A percentile compares a stretch with the other conserved stretches of the same genome.
These are phyloP conservation scores for Xanthoparmelia taractica DNA, from an alignment of 495 filamentous ascomycete species.

Conservation along the genomic window DNA sequence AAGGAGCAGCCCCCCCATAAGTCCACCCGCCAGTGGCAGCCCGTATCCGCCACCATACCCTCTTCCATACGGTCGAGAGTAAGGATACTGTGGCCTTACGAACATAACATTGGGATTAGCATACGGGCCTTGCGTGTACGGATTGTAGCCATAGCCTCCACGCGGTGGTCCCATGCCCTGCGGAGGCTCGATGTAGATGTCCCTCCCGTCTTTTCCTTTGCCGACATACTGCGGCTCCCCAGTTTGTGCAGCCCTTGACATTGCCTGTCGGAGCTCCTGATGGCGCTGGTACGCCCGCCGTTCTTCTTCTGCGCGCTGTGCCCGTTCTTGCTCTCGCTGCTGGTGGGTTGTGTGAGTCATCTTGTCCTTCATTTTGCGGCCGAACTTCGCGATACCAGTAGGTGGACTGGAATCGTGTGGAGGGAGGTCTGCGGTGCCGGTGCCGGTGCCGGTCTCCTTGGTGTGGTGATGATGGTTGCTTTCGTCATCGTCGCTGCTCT, in stretches of 20 bases:
- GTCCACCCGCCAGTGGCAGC: slow-evolving; percentile 33
- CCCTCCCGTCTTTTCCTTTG: slow-evolving; percentile 38
- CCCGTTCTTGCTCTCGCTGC: slow-evolving; percentile 34
- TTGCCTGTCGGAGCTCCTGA: slow-evolving; percentile 32
- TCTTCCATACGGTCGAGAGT: slow-evolving; percentile 37
- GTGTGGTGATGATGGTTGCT: slow-evolving; percentile 20
- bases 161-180: slow-evolving; percentile 19
- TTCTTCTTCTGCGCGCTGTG: slow-evolving; percentile 37
- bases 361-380: slow-evolving; percentile 42
- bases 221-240: slow-evolving; percentile 42
- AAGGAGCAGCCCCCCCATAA: slow-evolving; percentile 37
- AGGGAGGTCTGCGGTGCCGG: slow-evolving; percentile 10
- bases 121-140: slow-evolving; percentile 35
- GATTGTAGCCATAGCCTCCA: slow-evolving; percentile 35
- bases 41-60: slow-evolving; percentile 40
- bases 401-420: slow-evolving; percentile 18
- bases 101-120: slow-evolving; percentile 37
- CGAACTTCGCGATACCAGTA: slow-evolving; percentile 31
- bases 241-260: slow-evolving; percentile 36
- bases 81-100: slow-evolving; percentile 37
- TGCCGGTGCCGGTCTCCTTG: no score
- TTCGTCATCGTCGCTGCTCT: slow-evolving; percentile 40
- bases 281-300: slow-evolving; percentile 34
- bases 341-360: slow-evolving; percentile 40
- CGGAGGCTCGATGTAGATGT: slow-evolving; percentile 43